Evolutionary conservation across 257 asterid species (phyloP), one percentile per base, ranked within the genome.

Genomic region (Penstemon barbatus): DNA sequence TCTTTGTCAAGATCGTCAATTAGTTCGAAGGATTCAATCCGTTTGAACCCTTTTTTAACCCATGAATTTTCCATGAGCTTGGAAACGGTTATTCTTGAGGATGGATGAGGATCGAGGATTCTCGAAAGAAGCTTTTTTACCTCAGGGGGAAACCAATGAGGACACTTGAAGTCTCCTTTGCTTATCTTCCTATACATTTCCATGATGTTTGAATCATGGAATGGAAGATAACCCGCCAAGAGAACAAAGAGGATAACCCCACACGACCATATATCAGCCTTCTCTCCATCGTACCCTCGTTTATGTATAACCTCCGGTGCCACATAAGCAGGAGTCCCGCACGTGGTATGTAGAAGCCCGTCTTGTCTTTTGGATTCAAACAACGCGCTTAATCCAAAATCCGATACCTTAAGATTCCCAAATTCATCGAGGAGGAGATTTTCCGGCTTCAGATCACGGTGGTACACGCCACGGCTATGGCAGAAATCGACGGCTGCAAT

Each of bases 311-410:
- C 96, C 82, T 93, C 99, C 0, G 99, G 99, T 0, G 99, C 97
- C 5, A 90, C 99, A 18, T 93, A 93, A 2, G 98, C 96, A 0
- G 98, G 98, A 0, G 98, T 93, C 10, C 98, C 98, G 15, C 98
- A 93, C 0, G 96, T 85, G 0, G 99, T 93, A 52, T 93, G 99
- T 37, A 93, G 80, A 11, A 93, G 96, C 5, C 97, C 97, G 54
- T 90, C 99, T 43, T 84, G 85, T n/a, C 92, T 66, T 39, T 77
- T 81, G 0, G 92, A 81, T 5, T 90, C 96, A 0, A 80, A n/a
- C 75, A 93, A 55, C 0, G 99, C 96, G 13, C 96, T 88, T 18
- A 93, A 75, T 0, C 99, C 99, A n/a, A 90, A 93, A 76, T 93
- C 99, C 0, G 97, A 72, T 0, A 93, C 90, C 62, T 87, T 93